A percentile compares a stretch with the other conserved stretches of the same genome.
Evolutionary conservation across 208 protist genomes (phyloP).

Genomic region (Porcisia hertigi): DNA sequence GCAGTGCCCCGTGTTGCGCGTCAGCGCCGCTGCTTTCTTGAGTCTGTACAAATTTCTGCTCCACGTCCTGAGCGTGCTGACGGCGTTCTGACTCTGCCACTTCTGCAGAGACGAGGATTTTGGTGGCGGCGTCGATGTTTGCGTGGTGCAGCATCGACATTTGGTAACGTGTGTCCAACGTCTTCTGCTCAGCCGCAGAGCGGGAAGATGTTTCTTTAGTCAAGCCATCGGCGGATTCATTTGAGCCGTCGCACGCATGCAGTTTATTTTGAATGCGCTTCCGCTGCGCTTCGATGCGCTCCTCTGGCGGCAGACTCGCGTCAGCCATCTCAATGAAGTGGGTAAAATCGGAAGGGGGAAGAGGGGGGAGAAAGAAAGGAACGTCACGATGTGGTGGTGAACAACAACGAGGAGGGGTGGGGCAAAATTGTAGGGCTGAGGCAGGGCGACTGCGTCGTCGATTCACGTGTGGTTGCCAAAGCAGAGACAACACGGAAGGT

Average conservation of each 20-base stretch:
- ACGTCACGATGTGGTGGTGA: not conserved
- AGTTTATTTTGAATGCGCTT: constrained; percentile 38
- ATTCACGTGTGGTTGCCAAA: not conserved
- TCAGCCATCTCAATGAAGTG: constrained; percentile 12
- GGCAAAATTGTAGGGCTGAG: too few species aligned
- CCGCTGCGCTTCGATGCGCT: constrained; percentile 64
- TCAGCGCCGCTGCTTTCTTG: constrained; percentile 67
- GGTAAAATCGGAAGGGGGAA: not conserved
- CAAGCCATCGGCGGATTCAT: constrained; percentile 3
- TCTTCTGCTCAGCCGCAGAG: constrained; percentile 43
- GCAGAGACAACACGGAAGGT: not conserved
- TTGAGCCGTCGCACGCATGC: constrained; percentile 6
- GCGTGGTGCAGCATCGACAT: constrained; percentile 50
- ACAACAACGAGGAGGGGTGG: not conserved
- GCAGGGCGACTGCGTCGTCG: not conserved
- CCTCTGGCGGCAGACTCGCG: constrained; percentile 37
- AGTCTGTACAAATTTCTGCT: constrained; percentile 36
- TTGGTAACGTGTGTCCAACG: constrained; percentile 41
- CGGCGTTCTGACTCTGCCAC: constrained; percentile 76
- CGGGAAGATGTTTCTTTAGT: not conserved
- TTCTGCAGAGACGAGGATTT: constrained; percentile 58
- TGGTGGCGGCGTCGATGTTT: constrained; percentile 56
- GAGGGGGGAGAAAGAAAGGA: too few species aligned
- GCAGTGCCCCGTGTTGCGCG: constrained; percentile 63
- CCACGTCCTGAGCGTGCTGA: constrained; percentile 41